Percentiles rank a stretch among this genome's conserved stretches.
Evolutionary conservation across 2,329 filamentous ascomycete genomes (phyloP).

Genomic region (Fusarium ramigenum): DNA sequence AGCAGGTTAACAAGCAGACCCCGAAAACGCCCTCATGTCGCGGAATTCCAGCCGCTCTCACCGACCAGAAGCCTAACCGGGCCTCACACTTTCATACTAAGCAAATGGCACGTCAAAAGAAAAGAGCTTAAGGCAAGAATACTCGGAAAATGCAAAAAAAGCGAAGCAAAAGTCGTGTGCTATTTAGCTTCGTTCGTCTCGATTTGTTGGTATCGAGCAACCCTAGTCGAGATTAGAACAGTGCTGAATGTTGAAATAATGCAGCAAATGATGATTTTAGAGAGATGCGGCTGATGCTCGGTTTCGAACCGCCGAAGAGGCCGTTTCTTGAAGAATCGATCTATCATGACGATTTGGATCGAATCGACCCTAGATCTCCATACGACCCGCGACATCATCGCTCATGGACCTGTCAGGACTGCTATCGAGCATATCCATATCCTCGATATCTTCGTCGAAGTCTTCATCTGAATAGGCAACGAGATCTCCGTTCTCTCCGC

Average conservation of each 20-base stretch:
- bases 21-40: constrained; percentile 38
- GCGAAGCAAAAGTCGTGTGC: constrained; percentile 14
- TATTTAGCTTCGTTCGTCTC: constrained; percentile 3
- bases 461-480: constrained; percentile 63
- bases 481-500: constrained; percentile 66
- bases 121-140: constrained; percentile 5
- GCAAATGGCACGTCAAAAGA: constrained; percentile 20
- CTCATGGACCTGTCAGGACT: constrained; percentile 65
- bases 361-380: constrained; percentile 63
- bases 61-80: constrained; percentile 48
- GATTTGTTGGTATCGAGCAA: constrained; percentile 2
- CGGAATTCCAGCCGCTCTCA: constrained; percentile 51
- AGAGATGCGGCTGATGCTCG: neutral
- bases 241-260: constrained; percentile 33
- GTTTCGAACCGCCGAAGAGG: neutral
- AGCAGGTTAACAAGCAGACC: constrained; percentile 22
- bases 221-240: constrained; percentile 19
- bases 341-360: neutral
- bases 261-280: constrained; percentile 11
- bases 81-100: constrained; percentile 42
- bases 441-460: constrained; percentile 59
- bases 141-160: constrained; percentile 21
- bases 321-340: neutral
- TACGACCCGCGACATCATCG: constrained; percentile 69
- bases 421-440: constrained; percentile 52